Evolutionary conservation across 1,139 yeast genomes (phyloP).

Genomic region (Saccharomycopsis phalli): DNA sequence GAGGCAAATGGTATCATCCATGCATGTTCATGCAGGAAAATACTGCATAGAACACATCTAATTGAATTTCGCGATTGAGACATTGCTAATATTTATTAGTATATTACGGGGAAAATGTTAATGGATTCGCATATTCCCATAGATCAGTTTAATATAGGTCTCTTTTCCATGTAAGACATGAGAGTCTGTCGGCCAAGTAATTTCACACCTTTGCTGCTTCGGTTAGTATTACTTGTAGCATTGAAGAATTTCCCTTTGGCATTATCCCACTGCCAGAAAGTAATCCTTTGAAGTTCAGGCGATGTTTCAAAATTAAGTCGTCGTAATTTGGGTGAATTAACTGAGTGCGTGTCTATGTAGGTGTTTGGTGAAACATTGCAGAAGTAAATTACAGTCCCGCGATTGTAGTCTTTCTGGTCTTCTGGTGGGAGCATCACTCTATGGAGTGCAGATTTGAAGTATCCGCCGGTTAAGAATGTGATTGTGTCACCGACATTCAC

Average conservation of each 20-base stretch:
- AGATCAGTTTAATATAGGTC: too few relatives aligned
- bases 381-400: slow-evolving; percentile 39
- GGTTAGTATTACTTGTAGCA: slow-evolving; percentile 24
- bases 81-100: too few relatives aligned
- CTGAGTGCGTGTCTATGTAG: slow-evolving; percentile 33
- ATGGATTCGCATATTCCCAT: too few relatives aligned
- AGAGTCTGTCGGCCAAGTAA: slow-evolving; percentile 33
- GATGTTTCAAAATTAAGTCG: slow-evolving; percentile 28
- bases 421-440: slow-evolving; percentile 38
- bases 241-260: slow-evolving; percentile 36
- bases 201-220: slow-evolving; percentile 26
- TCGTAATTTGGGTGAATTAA: slow-evolving; percentile 31
- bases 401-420: slow-evolving; percentile 32
- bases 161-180: slow-evolving; percentile 3
- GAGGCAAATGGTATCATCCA: too few relatives aligned
- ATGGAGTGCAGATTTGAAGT: slow-evolving; percentile 39
- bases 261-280: slow-evolving; percentile 32
- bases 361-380: slow-evolving; percentile 30
- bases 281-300: slow-evolving; percentile 33
- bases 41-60: too few relatives aligned
- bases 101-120: too few relatives aligned
- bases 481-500: slow-evolving; percentile 43
- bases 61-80: too few relatives aligned
- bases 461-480: slow-evolving; percentile 40
- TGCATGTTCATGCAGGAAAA: too few relatives aligned